A percentile compares a stretch with the other conserved stretches of the same genome.
Evolutionary conservation across 2,329 filamentous ascomycete species (phyloP).

Genomic region (Colletotrichum sp.): DNA sequence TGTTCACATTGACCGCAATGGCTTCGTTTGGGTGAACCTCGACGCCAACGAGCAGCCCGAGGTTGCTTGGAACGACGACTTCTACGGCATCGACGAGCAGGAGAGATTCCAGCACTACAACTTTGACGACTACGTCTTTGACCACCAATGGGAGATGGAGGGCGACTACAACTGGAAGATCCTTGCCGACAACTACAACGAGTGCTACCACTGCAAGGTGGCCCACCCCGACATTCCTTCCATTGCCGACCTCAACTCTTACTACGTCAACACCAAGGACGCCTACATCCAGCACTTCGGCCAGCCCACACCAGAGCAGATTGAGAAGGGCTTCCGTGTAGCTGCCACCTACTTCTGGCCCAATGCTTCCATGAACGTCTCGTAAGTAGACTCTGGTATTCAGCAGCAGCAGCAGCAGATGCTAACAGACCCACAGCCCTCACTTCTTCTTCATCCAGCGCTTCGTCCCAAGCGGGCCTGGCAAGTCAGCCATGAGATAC

Average conservation of each 20-base stretch:
- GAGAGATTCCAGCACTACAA: constrained; percentile 49
- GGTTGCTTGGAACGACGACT: constrained; percentile 57
- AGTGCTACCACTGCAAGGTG: constrained; percentile 68
- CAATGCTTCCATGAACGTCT: constrained; percentile 54
- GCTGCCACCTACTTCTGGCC: constrained; percentile 55
- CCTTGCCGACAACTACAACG: constrained; percentile 68
- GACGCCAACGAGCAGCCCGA: constrained; percentile 49
- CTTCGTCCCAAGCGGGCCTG: constrained; percentile 60
- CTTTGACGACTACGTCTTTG: constrained; percentile 60
- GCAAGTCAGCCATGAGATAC: constrained; percentile 61
- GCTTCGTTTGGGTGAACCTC: constrained; percentile 65
- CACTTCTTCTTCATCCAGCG: constrained; percentile 70
- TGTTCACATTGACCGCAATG: constrained; percentile 55
- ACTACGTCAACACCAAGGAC: constrained; percentile 54
- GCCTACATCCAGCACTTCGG: constrained; percentile 57
- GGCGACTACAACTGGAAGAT: constrained; percentile 66
- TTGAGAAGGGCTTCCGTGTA: constrained; percentile 48
- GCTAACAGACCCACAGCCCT: constrained; percentile 39
- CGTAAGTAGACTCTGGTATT: constrained; percentile 40
- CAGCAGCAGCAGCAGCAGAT: background rate
- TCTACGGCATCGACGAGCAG: constrained; percentile 51
- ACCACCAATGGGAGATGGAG: constrained; percentile 63
- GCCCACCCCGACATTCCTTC: constrained; percentile 63
- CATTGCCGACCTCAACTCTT: constrained; percentile 62
- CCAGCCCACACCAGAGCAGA: constrained; percentile 51